phyloP scores from a whole-genome alignment of 2,329 filamentous ascomycete genomes.

The Trichoderma oligosporum region DNA sequence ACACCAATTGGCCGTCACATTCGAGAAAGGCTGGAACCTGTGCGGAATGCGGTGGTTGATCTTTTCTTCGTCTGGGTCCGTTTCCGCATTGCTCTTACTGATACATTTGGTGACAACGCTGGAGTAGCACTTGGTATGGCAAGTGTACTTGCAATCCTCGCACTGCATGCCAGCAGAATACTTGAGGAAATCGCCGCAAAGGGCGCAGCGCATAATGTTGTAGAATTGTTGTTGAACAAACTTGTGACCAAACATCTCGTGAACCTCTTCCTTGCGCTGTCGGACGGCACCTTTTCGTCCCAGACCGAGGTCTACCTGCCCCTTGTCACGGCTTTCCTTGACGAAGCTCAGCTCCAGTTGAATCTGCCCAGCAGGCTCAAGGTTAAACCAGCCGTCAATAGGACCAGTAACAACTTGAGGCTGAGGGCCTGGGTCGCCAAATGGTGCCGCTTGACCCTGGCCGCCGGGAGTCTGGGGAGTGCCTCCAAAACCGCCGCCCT shows the following conservation, averaged over 20 bases:
- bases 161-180: constrained; percentile 99
- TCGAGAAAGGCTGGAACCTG: constrained; percentile 93
- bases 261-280: constrained; percentile 95
- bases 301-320: constrained; percentile 82
- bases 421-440: constrained; percentile 38
- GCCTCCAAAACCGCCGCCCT: constrained; percentile 39
- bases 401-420: constrained; percentile 55
- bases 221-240: constrained; percentile 98
- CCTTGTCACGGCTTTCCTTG: constrained; percentile 81
- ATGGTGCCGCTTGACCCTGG: constrained; percentile 31
- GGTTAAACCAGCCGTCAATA: constrained; percentile 94
- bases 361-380: constrained; percentile 90
- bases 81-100: constrained; percentile 98
- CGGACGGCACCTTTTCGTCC: constrained; percentile 94
- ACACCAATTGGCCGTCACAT: constrained; percentile 98
- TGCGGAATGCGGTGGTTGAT: constrained; percentile 99
- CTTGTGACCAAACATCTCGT: constrained; percentile 99
- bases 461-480: constrained; percentile 43
- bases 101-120: constrained; percentile 99
- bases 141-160: constrained; percentile 99
- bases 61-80: constrained; percentile 97
- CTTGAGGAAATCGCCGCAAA: constrained; percentile 97
- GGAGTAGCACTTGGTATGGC: constrained; percentile 93
- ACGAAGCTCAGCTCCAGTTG: constrained; percentile 87
- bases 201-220: constrained; percentile 99